Conservation (phyloP, 2,329 filamentous ascomycete species). For the Pseudofabraea citricarpa region DNA sequence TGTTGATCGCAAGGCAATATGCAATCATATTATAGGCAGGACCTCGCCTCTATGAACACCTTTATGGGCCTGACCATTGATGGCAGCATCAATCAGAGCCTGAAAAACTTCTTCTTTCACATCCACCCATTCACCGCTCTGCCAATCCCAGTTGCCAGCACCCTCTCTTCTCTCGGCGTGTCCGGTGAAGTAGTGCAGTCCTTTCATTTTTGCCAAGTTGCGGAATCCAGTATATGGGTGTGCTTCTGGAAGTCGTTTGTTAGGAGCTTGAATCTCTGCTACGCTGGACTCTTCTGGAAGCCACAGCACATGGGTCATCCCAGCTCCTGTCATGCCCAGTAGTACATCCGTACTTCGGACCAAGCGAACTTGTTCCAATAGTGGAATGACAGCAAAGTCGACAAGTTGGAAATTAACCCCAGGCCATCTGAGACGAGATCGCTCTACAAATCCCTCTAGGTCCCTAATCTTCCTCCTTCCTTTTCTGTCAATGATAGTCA, state of each 20-base stretch:
- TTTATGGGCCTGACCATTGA: slow-evolving; percentile 10
- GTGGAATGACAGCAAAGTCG: slow-evolving; percentile 14
- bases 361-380: slow-evolving; percentile 19
- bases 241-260: slow-evolving; percentile 1
- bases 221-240: slow-evolving; percentile 7
- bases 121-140: slow-evolving; percentile 15
- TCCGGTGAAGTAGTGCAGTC: slow-evolving; percentile 10
- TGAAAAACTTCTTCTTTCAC: slow-evolving; percentile 15
- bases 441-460: slow-evolving; percentile 8
- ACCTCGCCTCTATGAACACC: slow-evolving; percentile 6
- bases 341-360: slow-evolving; percentile 16
- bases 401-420: slow-evolving; percentile 12
- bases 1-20: too few species aligned
- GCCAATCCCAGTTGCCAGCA: slow-evolving; percentile 10
- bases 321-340: slow-evolving; percentile 21
- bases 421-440: slow-evolving; percentile 13
- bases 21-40: not conserved
- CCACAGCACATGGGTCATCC: slow-evolving; percentile 22
- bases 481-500: slow-evolving; percentile 19
- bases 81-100: slow-evolving; percentile 12
- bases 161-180: slow-evolving; percentile 5
- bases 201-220: slow-evolving; percentile 7
- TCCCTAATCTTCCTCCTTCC: slow-evolving; percentile 15
- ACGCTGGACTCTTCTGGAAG: slow-evolving; percentile 16
- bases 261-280: slow-evolving; percentile 11